Percentiles rank a stretch among this genome's conserved stretches.
Conservation (phyloP, 306 rosid species). For the Carpinus fangiana region DNA sequence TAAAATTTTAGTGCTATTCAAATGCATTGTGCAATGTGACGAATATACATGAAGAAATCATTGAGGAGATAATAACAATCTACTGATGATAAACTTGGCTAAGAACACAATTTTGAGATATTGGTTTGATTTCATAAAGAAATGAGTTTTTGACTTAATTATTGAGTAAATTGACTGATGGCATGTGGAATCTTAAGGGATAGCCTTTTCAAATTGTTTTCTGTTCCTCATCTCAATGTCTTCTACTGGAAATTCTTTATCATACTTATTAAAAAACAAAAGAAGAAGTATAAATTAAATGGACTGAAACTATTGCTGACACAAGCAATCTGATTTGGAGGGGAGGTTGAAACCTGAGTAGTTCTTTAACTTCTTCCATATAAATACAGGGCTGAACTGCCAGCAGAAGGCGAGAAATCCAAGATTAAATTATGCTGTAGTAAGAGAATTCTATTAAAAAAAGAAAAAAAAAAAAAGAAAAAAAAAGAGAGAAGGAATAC, state of each 20-base stretch:
- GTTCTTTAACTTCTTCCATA: background rate
- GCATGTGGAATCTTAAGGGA: background rate
- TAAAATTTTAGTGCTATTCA: constrained; percentile 18
- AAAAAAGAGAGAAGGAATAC: background rate
- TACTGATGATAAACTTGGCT: background rate
- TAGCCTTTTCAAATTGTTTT: background rate
- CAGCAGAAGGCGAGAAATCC: background rate
- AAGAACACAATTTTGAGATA: background rate
- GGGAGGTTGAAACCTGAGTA: background rate
- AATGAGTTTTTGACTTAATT: background rate
- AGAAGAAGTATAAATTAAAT: background rate
- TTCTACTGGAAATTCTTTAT: background rate
- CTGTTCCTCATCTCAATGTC: background rate
- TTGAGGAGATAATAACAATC: background rate
- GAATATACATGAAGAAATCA: constrained; percentile 10
- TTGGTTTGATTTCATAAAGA: background rate
- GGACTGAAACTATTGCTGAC: background rate
- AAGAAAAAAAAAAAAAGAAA: too few relatives aligned
- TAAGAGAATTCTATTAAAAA: too few relatives aligned
- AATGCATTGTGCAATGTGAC: constrained; percentile 14
- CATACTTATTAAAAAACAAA: background rate
- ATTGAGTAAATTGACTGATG: background rate
- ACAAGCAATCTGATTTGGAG: background rate
- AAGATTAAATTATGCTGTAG: background rate
- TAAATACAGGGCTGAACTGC: background rate